phyloP scores from a whole-genome alignment of 2,329 filamentous ascomycete species.

The Colletotrichum sansevieriae region DNA sequence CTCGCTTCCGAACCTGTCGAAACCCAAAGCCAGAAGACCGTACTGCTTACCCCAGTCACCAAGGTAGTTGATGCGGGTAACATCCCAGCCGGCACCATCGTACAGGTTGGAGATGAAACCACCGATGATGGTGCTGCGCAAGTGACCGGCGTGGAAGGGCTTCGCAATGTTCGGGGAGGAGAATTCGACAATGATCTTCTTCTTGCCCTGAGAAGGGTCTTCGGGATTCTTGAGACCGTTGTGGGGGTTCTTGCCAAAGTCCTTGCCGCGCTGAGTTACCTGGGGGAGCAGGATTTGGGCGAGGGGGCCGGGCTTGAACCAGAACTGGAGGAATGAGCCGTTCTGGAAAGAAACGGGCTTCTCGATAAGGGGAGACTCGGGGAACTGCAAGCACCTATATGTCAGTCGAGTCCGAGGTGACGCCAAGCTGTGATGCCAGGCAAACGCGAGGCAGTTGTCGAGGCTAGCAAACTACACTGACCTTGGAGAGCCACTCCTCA shows the following conservation, averaged over 20 bases:
- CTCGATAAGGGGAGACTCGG: constrained; percentile 79
- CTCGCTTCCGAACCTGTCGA: constrained; percentile 80
- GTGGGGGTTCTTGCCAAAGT: constrained; percentile 74
- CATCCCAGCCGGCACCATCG: constrained; percentile 78
- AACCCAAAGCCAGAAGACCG: constrained; percentile 79
- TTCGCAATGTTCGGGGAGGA: constrained; percentile 90
- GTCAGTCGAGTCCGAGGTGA: background rate
- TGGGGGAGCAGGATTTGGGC: constrained; percentile 75
- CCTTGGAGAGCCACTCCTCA: constrained; percentile 72
- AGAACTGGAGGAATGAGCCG: constrained; percentile 82
- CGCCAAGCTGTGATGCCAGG: background rate
- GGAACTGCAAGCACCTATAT: constrained; percentile 66
- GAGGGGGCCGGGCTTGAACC: constrained; percentile 79
- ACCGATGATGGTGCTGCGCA: constrained; percentile 84
- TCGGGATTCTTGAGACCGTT: constrained; percentile 72
- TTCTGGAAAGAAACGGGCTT: constrained; percentile 69
- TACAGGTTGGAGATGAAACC: constrained; percentile 82
- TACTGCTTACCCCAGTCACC: constrained; percentile 88
- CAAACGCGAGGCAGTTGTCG: background rate
- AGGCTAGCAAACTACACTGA: constrained; percentile 51
- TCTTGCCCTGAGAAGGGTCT: constrained; percentile 71
- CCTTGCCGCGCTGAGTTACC: constrained; percentile 71
- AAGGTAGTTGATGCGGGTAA: constrained; percentile 80
- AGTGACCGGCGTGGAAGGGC: constrained; percentile 83
- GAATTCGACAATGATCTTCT: constrained; percentile 83